These are phyloP conservation scores for Hymenoscyphus albidus DNA, from an alignment of 2,329 filamentous ascomycete genomes.

Conservation along the genomic window DNA sequence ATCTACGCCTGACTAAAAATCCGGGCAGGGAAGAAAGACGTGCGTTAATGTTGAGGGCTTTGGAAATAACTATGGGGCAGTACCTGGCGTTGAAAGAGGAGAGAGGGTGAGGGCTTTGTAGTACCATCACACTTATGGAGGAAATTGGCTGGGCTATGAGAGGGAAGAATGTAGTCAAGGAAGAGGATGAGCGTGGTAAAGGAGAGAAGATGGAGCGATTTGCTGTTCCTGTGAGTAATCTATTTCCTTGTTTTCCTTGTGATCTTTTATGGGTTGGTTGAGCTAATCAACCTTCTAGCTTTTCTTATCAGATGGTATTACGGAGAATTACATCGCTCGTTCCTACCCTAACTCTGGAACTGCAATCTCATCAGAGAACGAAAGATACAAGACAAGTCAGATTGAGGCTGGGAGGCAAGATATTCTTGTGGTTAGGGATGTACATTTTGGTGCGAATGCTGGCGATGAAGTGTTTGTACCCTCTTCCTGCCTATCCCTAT, in stretches of 20 bases:
- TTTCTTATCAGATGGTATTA: conserved; percentile 26
- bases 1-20: background rate
- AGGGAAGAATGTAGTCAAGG: background rate
- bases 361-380: too few species aligned
- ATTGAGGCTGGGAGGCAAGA: background rate
- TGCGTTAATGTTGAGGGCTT: conserved; percentile 11
- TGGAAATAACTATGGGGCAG: conserved; percentile 11
- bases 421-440: conserved; percentile 13
- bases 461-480: conserved; percentile 14
- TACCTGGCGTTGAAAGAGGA: conserved; percentile 17
- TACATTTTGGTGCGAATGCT: conserved; percentile 24
- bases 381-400: background rate
- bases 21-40: conserved; percentile 6
- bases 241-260: background rate
- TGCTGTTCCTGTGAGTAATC: background rate
- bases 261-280: background rate
- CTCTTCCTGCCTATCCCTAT: background rate
- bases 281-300: conserved; percentile 10
- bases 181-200: too few species aligned
- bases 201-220: background rate
- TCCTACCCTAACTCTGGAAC: conserved; percentile 8
- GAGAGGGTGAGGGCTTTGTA: conserved; percentile 8
- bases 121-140: conserved; percentile 16
- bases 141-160: conserved; percentile 16
- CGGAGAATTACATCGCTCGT: conserved; percentile 22